Base-by-base conservation (phyloP, 2,329 filamentous ascomycete species). In the Nemania sp. region DNA sequence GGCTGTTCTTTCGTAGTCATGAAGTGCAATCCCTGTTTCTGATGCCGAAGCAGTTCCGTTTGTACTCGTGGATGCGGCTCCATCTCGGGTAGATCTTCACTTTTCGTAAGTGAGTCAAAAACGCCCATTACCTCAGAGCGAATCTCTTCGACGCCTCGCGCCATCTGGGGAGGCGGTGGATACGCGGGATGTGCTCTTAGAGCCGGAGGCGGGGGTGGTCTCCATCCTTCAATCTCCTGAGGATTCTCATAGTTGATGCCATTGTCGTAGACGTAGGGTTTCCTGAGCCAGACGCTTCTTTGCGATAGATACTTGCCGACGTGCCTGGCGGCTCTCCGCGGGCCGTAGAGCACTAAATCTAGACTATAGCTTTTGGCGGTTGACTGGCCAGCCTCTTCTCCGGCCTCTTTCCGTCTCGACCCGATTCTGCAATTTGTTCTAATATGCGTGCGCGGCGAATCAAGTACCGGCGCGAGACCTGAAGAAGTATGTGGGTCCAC, bases 1-100 rank as follows among this genome's bases (percentile, higher is more conserved):
- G 86, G 83, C 50, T 86, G 84, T 75, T 98, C 94, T 64, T 91
- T 90, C 18, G 85, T 84, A 10, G 81, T 86, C 89, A 98, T 92
- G 72, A 97, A 98, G 72, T 88, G 86, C 0, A 98, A 82, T 0
- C 90, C 94, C 75, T 97, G 92, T 74, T 91, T 95, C 74, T 98
- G 94, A 76, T 98, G 94, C 59, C 83, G 83, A 43, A 97, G 85
- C 17, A 98, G 78, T 29, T 85, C 81, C 0, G 88, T 92, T 57
- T 83, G 81, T 54, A 95, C 82, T 6, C 79, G 75, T 2, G 77
- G 65, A 54, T 86, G 81, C 0, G 91, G 83, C 3, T 94, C 87
- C 78, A 89, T 87, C 65, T 88, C 84, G 0, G 90, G 90, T 6
- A 98, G 78, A 61, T 91, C 86, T 57, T 96, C 90, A 10, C 83